Base-by-base conservation (phyloP, 495 filamentous ascomycete genomes). In the Neurospora sp. region DNA sequence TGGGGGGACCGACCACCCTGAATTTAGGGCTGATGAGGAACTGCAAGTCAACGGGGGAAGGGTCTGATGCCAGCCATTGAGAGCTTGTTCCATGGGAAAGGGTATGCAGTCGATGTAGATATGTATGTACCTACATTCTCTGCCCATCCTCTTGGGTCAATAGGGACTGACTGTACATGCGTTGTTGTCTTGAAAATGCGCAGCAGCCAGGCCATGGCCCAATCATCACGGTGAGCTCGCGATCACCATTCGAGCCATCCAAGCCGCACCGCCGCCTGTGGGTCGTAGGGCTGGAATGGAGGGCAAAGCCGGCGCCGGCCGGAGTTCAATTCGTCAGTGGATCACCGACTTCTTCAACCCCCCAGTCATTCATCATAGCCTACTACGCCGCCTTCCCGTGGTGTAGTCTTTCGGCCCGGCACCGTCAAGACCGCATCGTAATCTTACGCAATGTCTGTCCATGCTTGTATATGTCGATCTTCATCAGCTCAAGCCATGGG, bases 201-300 rank as follows among this genome's bases (percentile, higher is more conserved):
- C 53, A 65, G 53, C 53, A 65, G 27, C 53, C 27, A 65, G 27
- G 53, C 7, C 53, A 65, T 65, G 53, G 27, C 53, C 53, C 53
- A 65, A 65, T 65, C 27, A 65, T 65, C 53, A 8, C 14, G 27
- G 12, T 4, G 14, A 65, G 53, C 53, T 65, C 20, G 47, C n/a
- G 47, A 59, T 59, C 47, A 59, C 47, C 53, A 65, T 35, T 27
- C 27, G 27, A 61, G 53, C 53, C 53, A 65, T 18, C 53, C 27
- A 65, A 65, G 53, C 53, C 53, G 53, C 53, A 65, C 53, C 14
- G 53, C 53, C 53, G 53, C 53, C 53, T 65, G 53, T 65, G 53
- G 53, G 39, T 72, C 76, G 39, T 78, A 78, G 77, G 77, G 77
- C 75, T 78, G 76, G 76, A 69, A 74, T 74, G 77, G 75, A 69